Evolutionary conservation across 2,329 filamentous ascomycete species (phyloP).

Genomic region (Fragosphaeria purpurea): DNA sequence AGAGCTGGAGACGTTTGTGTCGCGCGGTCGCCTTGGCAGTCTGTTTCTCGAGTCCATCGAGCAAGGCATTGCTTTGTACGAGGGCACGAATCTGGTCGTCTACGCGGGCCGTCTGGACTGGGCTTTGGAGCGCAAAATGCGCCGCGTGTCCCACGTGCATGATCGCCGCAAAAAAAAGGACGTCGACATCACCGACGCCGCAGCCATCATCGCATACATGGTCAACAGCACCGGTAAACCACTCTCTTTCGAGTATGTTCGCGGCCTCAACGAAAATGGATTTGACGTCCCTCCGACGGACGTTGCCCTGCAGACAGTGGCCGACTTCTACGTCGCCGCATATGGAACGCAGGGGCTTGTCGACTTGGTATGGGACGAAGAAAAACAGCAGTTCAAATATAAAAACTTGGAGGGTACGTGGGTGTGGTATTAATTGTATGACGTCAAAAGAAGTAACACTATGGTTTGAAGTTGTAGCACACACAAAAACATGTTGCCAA

Average conservation of each 20-base stretch:
- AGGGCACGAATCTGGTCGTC: background rate
- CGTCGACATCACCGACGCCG: background rate
- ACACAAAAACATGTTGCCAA: too few relatives aligned
- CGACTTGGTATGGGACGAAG: too few relatives aligned
- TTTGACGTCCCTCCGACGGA: conserved; percentile 1
- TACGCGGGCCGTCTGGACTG: conserved; percentile 1
- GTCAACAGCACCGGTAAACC: background rate
- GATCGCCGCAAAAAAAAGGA: background rate
- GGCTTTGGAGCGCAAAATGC: background rate
- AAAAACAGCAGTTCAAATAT: too few relatives aligned
- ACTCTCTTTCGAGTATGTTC: background rate
- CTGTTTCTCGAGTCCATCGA: background rate
- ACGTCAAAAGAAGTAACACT: too few relatives aligned
- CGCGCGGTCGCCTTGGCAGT: background rate
- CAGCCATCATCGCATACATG: background rate
- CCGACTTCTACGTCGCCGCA: too few relatives aligned
- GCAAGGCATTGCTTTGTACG: background rate
- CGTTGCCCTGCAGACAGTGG: too few relatives aligned
- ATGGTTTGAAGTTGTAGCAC: too few relatives aligned
- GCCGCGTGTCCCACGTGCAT: background rate
- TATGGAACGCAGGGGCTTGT: too few relatives aligned
- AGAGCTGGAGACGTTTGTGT: background rate
- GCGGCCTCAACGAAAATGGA: background rate
- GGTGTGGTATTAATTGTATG: too few relatives aligned
- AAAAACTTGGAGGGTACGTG: too few relatives aligned